Base-by-base conservation (phyloP, 768 basidiomycete species). In the Chalciporus sphaerocephalus region DNA sequence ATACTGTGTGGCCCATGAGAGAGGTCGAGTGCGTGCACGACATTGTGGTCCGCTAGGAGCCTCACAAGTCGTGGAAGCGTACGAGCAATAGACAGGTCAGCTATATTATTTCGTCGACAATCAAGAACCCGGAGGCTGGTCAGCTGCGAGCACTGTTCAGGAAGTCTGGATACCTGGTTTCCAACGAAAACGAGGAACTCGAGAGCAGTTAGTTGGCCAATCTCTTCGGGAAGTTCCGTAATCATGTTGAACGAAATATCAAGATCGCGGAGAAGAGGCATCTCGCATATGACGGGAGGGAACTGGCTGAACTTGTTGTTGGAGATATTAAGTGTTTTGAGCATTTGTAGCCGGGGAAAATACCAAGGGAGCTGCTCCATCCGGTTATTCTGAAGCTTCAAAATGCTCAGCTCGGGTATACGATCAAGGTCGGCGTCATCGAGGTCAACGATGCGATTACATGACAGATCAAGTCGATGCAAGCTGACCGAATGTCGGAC, bases 221-320 rank as follows among this genome's bases (percentile, higher is more conserved):
- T 81, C 34, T 85, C 80, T 27, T 87, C 81, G 0, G 94, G 93
- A 2, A 98, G 75, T 39, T 83, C 79, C 0, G 78, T 74, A 47
- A 98, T 83, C 63, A 76, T 80, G 70, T 99, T 99, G 74, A 97
- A 97, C 0, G 96, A 98, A 30, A 96, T 74, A 57, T 98, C 94
- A 16, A 99, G 81, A 55, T 94, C 90, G 28, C 76, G 70, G 16
- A 99, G 78, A n/a, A 69, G 75, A 5, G 71, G 66, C 58, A 98
- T 79, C 49, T 84, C 72, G 62, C 79, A 82, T 21, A 99, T 77
- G 27, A 87, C 87, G 0, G 70, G 53, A 0, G 95, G 95, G 40
- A 98, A 74, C 6, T 58, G 59, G 22, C 76, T 76, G 64, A 97
- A 92, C 62, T 92, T 90, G 74, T 98, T 99, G 67, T 97, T 97